Evolutionary conservation across 352 stramenopile species (phyloP), one percentile per base, ranked within the genome.

Genomic region (Phytophthora pistaciae): DNA sequence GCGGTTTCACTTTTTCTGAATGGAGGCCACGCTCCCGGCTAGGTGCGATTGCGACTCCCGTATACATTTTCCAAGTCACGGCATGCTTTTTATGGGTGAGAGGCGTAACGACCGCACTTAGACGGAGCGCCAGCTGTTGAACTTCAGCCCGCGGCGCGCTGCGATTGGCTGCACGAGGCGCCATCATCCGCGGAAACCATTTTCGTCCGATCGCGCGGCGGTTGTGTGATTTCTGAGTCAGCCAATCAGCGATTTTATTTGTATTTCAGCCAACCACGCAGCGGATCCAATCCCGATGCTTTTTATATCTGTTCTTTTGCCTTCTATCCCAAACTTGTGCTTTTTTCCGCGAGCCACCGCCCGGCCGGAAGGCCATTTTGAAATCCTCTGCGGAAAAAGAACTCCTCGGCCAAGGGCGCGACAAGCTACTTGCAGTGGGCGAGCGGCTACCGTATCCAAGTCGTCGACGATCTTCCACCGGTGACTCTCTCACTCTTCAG

Each of bases 361-460:
- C 36, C 11, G 16, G 8, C 20, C 25, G 8, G 14, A 27, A 57
- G 23, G 36, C 46, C 70, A 81, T 73, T 81, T 81, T 78, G 70
- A 75, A 81, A 78, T 81, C 74, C 68, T 75, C 74, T 73, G 54
- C 52, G 52, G 60, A 54, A 60, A 68, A 67, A 44, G 27, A 66
- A 69, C 58, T 64, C 52, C 61, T 66, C 55, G 59, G 60, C 42
- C 42, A 56, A 48, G 44, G 36, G 49, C 60, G 53, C 56, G 53
- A 71, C 38, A 48, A 74, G 70, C 70, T 78, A 77, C 71, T 78
- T 71, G 66, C 71, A 68, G 52, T 78, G 66, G 61, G 62, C 71
- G 57, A 78, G 71, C 56, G 62, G 62, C 72, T 67, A 49, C 33
- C 63, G 63, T 65, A 49, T 56, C 62, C 25, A 33, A 36, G 29